These are phyloP conservation scores for Willaertia magna DNA, from an alignment of 208 protist species.

Conservation along the genomic window DNA sequence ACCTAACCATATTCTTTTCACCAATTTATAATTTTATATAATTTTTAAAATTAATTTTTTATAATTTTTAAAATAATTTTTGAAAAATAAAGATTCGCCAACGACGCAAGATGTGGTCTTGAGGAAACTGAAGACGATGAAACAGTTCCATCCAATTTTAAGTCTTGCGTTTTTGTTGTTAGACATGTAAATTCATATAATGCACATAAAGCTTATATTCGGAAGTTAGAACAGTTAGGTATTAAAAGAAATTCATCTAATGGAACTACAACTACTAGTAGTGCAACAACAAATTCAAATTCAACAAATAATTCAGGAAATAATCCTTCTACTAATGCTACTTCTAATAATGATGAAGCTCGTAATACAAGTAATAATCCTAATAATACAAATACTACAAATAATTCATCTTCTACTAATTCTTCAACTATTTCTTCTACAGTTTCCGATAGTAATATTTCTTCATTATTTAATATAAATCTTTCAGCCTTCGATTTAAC, in stretches of 20 bases:
- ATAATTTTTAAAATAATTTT: too few relatives aligned
- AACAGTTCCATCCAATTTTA: background rate
- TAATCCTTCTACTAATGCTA: background rate
- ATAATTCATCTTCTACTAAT: background rate
- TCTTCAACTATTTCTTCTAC: background rate
- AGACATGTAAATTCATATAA: background rate
- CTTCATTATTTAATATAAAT: too few relatives aligned
- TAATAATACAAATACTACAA: background rate
- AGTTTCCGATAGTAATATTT: too few relatives aligned
- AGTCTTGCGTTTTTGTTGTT: background rate
- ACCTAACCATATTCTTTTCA: too few relatives aligned
- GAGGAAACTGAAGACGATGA: background rate
- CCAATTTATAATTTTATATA: too few relatives aligned
- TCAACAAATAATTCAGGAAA: background rate
- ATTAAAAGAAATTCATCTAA: background rate
- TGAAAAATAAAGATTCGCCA: background rate
- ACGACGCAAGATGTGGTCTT: background rate
- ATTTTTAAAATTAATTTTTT: too few relatives aligned
- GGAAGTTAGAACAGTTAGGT: background rate
- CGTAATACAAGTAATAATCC: background rate
- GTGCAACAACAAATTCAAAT: background rate
- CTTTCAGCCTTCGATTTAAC: background rate
- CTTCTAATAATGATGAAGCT: background rate
- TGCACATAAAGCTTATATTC: background rate
- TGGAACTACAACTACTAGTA: background rate